phyloP scores from a whole-genome alignment of 2,329 filamentous ascomycete genomes.

The Rasamsonia emersonii region DNA sequence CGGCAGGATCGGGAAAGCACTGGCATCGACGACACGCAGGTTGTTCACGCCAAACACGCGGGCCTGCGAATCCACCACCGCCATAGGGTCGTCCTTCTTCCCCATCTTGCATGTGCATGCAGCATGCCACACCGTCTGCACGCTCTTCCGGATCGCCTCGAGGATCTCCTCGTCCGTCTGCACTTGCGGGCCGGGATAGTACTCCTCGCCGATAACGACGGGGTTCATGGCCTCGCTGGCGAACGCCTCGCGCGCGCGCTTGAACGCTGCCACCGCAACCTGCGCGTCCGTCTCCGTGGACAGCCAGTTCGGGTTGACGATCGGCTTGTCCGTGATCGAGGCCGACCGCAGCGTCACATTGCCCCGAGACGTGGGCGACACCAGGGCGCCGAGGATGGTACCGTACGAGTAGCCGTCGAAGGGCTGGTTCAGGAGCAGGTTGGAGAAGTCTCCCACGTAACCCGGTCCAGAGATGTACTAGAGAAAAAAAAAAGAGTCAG shows the following conservation, averaged over 20 bases:
- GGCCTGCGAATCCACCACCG: constrained; percentile 24
- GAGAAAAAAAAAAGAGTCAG: too few relatives aligned
- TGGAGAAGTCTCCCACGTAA: constrained; percentile 20
- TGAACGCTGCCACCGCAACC: constrained; percentile 36
- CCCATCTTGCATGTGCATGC: constrained; percentile 32
- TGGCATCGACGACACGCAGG: constrained; percentile 28
- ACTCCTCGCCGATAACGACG: constrained; percentile 27
- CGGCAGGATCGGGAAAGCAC: constrained; percentile 23
- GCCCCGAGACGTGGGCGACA: constrained; percentile 37
- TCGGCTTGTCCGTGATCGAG: constrained; percentile 29
- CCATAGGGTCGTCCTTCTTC: constrained; percentile 15
- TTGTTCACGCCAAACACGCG: constrained; percentile 21
- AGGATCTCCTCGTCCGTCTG: constrained; percentile 38
- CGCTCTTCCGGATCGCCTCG: constrained; percentile 19
- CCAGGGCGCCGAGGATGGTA: constrained; percentile 23
- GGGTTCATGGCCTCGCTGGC: constrained; percentile 18
- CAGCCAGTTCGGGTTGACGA: constrained; percentile 42
- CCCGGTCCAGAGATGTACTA: constrained; percentile 20
- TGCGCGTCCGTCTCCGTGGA: constrained; percentile 35
- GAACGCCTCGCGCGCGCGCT: constrained; percentile 34
- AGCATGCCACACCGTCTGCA: constrained; percentile 29
- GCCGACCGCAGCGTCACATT: constrained; percentile 34
- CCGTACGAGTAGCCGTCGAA: constrained; percentile 27
- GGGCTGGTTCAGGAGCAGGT: constrained; percentile 15
- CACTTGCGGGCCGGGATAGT: constrained; percentile 29